phyloP scores from a whole-genome alignment of 345 rosid species.

The Populus deltoides region DNA sequence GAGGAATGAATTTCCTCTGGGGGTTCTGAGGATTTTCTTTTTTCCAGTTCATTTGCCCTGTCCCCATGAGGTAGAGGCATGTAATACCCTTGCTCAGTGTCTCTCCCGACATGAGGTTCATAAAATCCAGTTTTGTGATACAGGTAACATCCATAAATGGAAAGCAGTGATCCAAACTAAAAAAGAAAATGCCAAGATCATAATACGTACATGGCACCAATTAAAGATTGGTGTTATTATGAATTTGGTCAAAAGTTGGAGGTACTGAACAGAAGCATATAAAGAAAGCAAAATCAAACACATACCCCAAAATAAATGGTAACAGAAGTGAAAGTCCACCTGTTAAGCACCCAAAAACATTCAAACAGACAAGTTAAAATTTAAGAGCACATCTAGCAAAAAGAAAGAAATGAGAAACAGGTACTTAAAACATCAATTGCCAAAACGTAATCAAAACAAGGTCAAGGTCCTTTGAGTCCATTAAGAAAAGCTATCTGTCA shows the following conservation, averaged over 20 bases:
- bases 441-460: background rate
- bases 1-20: conserved; percentile 17
- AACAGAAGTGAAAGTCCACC: conserved; percentile 67
- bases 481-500: background rate
- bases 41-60: conserved; percentile 13
- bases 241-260: no score
- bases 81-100: conserved; percentile 44
- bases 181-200: conserved; percentile 17
- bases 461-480: background rate
- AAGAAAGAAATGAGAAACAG: background rate
- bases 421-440: background rate
- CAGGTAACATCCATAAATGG: conserved; percentile 55
- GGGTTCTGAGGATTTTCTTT: conserved; percentile 9
- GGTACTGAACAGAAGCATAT: background rate
- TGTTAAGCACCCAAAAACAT: conserved; percentile 28
- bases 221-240: background rate
- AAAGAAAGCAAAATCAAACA: conserved; percentile 5
- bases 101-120: conserved; percentile 24
- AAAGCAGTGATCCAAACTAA: conserved; percentile 59
- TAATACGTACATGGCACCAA: background rate
- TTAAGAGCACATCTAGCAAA: background rate
- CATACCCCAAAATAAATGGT: conserved; percentile 69
- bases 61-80: conserved; percentile 35
- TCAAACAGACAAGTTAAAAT: conserved; percentile 12
- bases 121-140: conserved; percentile 18